Base-by-base conservation (phyloP, 495 filamentous ascomycete genomes). In the Alectoria sarmentosa region DNA sequence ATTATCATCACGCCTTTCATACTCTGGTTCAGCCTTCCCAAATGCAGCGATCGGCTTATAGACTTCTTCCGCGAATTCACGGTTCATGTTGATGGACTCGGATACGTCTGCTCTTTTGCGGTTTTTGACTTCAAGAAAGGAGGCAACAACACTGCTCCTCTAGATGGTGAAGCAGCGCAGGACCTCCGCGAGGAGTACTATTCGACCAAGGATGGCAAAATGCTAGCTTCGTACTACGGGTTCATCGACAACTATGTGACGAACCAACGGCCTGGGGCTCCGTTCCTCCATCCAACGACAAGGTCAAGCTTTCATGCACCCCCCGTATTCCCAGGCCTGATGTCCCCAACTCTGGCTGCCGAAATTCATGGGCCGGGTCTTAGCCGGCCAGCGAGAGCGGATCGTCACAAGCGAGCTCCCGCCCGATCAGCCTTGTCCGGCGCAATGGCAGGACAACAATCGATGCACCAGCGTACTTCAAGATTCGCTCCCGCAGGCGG, bases 41-140 rank as follows among this genome's bases (percentile, higher is more conserved):
- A 88, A 71, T 92, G 88, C 76, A 91, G 88, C 73, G 95, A 98
- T 70, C 89, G 90, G 61, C 84, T 98, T 65, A 89, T 98, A 59
- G 94, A 98, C 71, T 98, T 98, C 76, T 97, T 98, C 77, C 84
- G 94, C 21, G 94, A 98, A 72, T 97, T 96, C 70, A 96, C 94
- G 2, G 85, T 98, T 26, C 93, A 98, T 69, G 91, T 98, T 15
- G 95, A 98, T 76, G 94, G 94, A 0, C 82, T 98, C 63, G 94
- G 94, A 42, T 91, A 96, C 71, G 90, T 98, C 26, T 98, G 94
- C 74, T 95, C 90, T 19, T 97, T 96, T 76, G 94, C 92, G 26
- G 90, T 96, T n/a, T 98, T 98, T 68, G 90, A 96, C 67, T 98
- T 98, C 79, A 90, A 96, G 73, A 92, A 89, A 70, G 89, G 86